Evolutionary conservation across 2,329 filamentous ascomycete species (phyloP), one percentile per base, ranked within the genome.

Genomic region (Emmonsiellopsis sp.): DNA sequence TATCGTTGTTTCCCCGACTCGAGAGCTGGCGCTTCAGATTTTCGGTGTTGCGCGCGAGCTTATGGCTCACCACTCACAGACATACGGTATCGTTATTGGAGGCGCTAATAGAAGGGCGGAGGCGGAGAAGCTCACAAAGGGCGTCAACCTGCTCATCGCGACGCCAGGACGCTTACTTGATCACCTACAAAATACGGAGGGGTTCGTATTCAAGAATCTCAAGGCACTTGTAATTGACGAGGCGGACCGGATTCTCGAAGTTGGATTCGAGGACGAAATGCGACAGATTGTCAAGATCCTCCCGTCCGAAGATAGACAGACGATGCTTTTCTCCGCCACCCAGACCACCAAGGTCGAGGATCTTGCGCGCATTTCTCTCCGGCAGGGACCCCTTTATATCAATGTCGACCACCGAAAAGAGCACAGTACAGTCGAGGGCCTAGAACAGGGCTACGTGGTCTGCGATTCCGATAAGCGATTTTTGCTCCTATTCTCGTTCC

Each of bases 331-430:
- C 78, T 96, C 90, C 11, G 93, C 93, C 11, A 98, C 93, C 4
- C 93, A 97, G 72, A 98, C 93, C 2, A 97, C 92, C 53, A 97
- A 98, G 74, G 93, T 98, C 61, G 92, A 97, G 73, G 93, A 98
- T 71, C 79, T 98, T 52, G 93, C 93, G 1, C 81, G 93, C 58
- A 95, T 98, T 67, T 98, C 93, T 4, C 79, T 98, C 47, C 83
- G 90, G 37, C 86, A 89, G 0, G 91, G 92, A 2, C 93, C 93
- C 1, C 76, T 98, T 10, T 97, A 96, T 73, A 93, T 98, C 78
- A 96, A 97, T 67, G 93, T 98, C 55, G 92, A 97, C 67, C 82
- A 95, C 69, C 77, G 85, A 64, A 87, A 94, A 73, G 84, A 94
- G 70, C 87, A 89, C 73, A 90, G 86, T 65, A 98, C 93, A 0